Evolutionary conservation across 2,329 filamentous ascomycete species (phyloP), one percentile per base, ranked within the genome.

Genomic region (Colletotrichum plurivorum): DNA sequence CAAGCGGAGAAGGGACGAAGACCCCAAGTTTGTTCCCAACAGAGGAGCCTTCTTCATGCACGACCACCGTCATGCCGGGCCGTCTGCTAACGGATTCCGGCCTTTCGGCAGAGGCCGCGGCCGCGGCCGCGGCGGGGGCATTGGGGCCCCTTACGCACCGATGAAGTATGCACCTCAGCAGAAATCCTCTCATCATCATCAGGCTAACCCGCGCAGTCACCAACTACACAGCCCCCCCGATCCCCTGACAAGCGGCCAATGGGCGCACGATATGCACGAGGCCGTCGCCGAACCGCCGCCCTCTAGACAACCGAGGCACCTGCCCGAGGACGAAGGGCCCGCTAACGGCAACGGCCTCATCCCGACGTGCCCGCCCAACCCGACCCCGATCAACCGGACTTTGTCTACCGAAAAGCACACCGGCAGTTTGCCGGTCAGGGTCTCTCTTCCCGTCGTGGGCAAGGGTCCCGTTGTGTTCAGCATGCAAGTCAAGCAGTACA

Each of bases 31-130:
- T 81, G 95, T 98, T 63, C 95, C 96, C 62, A 98, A 97, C 76
- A 88, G 95, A 73, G 96, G 96, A 68, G 92, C 93, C 71, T 98
- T 98, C 85, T 98, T 98, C 84, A 94, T 98, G 89, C 95, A 98
- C 80, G 96, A 98, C 78, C 94, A 96, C 76, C 89, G 94, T 71
- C 91, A 94, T 74, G 89, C 92, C 64, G 92, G 92, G n/a, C 88
- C 91, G 52, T 89, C 90, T 73, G 88, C 91, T 61, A 95, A 95
- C 80, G 92, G 92, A 61, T 94, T 95, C 80, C 87, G 93, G 66
- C 89, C 91, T 13, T 92, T 91, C 78, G 88, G 88, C 39, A 87
- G 91, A 80, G 91, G 89, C 72, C 85, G 89, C 80, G 93, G 90
- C 57, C 87, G 88, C 67, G 84, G 87, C 56, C 84, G 89, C 69